These are phyloP conservation scores for Rhodotorula diobovata DNA, from an alignment of 768 basidiomycete genomes.

Conservation along the genomic window DNA sequence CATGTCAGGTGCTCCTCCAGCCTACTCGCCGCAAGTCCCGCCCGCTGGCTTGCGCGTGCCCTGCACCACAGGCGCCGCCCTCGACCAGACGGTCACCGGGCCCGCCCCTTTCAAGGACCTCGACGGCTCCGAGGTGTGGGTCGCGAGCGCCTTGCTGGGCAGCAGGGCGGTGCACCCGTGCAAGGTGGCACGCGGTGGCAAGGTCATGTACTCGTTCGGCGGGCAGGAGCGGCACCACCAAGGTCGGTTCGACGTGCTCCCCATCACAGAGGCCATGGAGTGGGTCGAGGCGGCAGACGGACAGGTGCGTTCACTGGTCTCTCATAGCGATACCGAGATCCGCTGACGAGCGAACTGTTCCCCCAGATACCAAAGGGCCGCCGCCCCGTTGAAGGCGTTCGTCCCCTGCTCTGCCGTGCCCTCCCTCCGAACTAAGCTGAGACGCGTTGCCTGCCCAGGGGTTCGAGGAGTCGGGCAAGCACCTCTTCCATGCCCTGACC, in stretches of 20 bases:
- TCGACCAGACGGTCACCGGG: slow-evolving; percentile 52
- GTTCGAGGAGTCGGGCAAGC: slow-evolving; percentile 64
- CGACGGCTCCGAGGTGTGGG: slow-evolving; percentile 60
- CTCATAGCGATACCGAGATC: background rate
- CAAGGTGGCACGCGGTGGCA: slow-evolving; percentile 60
- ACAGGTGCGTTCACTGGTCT: slow-evolving; percentile 45
- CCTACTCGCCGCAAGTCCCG: slow-evolving; percentile 4
- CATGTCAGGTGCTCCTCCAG: slow-evolving; percentile 17
- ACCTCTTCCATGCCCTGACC: slow-evolving; percentile 66
- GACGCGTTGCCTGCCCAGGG: slow-evolving; percentile 46
- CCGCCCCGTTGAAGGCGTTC: slow-evolving; percentile 59
- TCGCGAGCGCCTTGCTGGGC: slow-evolving; percentile 68
- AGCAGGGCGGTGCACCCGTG: slow-evolving; percentile 64
- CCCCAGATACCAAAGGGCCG: slow-evolving; percentile 53
- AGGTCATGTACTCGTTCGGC: slow-evolving; percentile 17
- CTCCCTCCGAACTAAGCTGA: background rate
- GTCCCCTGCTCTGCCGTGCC: background rate
- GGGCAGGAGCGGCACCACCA: slow-evolving; percentile 49
- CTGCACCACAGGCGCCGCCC: slow-evolving; percentile 49
- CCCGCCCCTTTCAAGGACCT: slow-evolving; percentile 58
- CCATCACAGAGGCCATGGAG: slow-evolving; percentile 61
- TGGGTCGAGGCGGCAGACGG: slow-evolving; percentile 64
- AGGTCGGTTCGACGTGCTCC: slow-evolving; percentile 70
- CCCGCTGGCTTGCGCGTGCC: slow-evolving; percentile 27
- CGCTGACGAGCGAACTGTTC: background rate